Conservation (phyloP, 495 filamentous ascomycete genomes). For the Penicillium waksmanii region DNA sequence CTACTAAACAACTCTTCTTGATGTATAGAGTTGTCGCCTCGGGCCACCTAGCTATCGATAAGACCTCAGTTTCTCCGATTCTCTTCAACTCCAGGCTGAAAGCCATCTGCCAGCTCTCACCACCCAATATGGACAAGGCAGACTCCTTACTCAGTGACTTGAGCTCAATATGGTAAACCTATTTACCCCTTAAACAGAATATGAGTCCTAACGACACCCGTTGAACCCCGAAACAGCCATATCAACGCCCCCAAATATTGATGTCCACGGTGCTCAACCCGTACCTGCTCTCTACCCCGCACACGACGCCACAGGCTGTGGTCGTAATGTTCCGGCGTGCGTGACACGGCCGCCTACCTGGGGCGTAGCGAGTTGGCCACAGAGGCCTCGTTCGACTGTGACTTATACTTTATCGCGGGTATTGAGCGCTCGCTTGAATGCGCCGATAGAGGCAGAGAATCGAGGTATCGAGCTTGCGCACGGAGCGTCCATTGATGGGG, state of each 20-base stretch:
- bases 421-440: conserved; percentile 77
- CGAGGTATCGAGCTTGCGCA: conserved; percentile 49
- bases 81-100: too few relatives aligned
- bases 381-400: conserved; percentile 81
- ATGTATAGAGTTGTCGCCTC: too few relatives aligned
- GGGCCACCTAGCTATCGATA: too few relatives aligned
- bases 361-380: conserved; percentile 72
- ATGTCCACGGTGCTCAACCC: conserved; percentile 80
- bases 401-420: conserved; percentile 89
- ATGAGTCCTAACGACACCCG: conserved; percentile 7
- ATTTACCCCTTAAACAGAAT: background rate
- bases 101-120: too few relatives aligned
- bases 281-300: conserved; percentile 87
- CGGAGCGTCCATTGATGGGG: too few relatives aligned
- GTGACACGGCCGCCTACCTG: conserved; percentile 80
- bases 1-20: too few relatives aligned
- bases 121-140: too few relatives aligned
- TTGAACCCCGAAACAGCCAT: conserved; percentile 53
- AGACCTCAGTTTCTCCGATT: too few relatives aligned
- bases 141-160: conserved; percentile 28
- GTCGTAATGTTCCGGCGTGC: conserved; percentile 79
- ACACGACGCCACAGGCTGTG: conserved; percentile 84
- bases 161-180: conserved; percentile 43
- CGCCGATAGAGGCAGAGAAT: conserved; percentile 67
- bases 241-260: conserved; percentile 80